Evolutionary conservation across 352 stramenopile genomes (phyloP), one percentile per base, ranked within the genome.

Genomic region (Phytophthora podocarpi): DNA sequence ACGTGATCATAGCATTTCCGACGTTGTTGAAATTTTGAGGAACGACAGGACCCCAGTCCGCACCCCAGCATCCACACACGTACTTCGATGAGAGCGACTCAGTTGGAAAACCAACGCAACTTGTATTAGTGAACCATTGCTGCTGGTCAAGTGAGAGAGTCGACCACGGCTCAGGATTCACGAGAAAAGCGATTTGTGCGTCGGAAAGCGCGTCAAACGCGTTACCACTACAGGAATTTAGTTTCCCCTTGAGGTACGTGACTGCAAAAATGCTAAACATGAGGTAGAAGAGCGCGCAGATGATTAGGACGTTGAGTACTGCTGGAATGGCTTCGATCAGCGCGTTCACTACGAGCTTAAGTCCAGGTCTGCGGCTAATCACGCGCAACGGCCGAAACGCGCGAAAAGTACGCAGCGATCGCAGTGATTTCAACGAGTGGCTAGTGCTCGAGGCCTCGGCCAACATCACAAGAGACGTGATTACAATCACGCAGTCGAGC

Each of bases 191-290:
- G 30, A 72, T 46, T 48, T 89, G 76, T 1, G 63, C 68, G 3
- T 37, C 23, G 1, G 71, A 75, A 9, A 93, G 64, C 0, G 39
- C 47, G n/a, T 83, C 37, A 45, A 95, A 89, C 6, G 67, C 62
- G 27, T 78, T 64, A 2, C 85, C 89, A 34, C 71, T 47, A 60
- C 94, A 98, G 4, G 67, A 46, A 54, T 93, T 85, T 64, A 98
- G 87, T 3, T 59, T 72, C 4, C 93, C 96, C 67, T 98, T 98
- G 45, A 98, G 78, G 55, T 98, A 98, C 23, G 89, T 96, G 0
- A 98, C 91, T 4, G 90, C 85, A 46, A 98, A 80, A 46, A 98
- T 98, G 56, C 90, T 95, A 77, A 98, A 99, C 30, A 98, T 95
- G 34, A 98, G 76, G 48, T 96, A 97, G 70, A 98, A 96, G 0